These are phyloP conservation scores for Lolium rigidum DNA, from an alignment of 176 grass and related monocot genomes.

Conservation along the genomic window DNA sequence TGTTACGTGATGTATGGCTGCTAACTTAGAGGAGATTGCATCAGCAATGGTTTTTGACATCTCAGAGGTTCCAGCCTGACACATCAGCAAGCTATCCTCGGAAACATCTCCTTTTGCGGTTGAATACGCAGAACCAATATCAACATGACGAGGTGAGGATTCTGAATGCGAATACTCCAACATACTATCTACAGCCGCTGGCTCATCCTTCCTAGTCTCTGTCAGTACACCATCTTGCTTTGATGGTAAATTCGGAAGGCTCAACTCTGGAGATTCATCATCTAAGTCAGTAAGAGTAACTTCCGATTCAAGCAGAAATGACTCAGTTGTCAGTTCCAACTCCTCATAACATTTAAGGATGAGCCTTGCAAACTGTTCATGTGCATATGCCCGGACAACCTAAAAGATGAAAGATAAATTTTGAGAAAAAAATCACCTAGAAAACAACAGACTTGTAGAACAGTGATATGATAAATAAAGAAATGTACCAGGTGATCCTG, in stretches of 20 bases:
- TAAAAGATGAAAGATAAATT: slow-evolving; percentile 39
- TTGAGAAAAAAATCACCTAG: not conserved
- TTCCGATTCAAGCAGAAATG: slow-evolving; percentile 86
- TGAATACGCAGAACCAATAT: slow-evolving; percentile 52
- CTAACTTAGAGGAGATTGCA: slow-evolving; percentile 92
- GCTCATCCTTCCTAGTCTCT: slow-evolving; percentile 40
- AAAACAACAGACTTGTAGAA: slow-evolving; percentile 15
- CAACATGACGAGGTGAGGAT: slow-evolving; percentile 27
- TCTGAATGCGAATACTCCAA: slow-evolving; percentile 48
- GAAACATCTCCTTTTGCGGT: slow-evolving; percentile 43
- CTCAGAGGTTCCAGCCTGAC: slow-evolving; percentile 55
- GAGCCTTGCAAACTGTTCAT: slow-evolving; percentile 98
- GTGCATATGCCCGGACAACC: slow-evolving; percentile 92
- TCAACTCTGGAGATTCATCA: slow-evolving; percentile 74
- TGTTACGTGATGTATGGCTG: slow-evolving; percentile 96
- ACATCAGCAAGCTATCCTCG: slow-evolving; percentile 66
- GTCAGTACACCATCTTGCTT: slow-evolving; percentile 52
- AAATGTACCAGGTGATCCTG: slow-evolving; percentile 93
- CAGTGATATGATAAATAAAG: slow-evolving; percentile 28
- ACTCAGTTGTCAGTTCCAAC: slow-evolving; percentile 86
- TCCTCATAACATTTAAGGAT: slow-evolving; percentile 94
- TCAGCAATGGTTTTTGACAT: slow-evolving; percentile 69
- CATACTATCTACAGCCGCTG: slow-evolving; percentile 31
- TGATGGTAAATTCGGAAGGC: slow-evolving; percentile 62
- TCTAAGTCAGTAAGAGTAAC: slow-evolving; percentile 91